Evolutionary conservation across 1,284 basidiomycete species (phyloP).

Genomic region (Boletus mariae): DNA sequence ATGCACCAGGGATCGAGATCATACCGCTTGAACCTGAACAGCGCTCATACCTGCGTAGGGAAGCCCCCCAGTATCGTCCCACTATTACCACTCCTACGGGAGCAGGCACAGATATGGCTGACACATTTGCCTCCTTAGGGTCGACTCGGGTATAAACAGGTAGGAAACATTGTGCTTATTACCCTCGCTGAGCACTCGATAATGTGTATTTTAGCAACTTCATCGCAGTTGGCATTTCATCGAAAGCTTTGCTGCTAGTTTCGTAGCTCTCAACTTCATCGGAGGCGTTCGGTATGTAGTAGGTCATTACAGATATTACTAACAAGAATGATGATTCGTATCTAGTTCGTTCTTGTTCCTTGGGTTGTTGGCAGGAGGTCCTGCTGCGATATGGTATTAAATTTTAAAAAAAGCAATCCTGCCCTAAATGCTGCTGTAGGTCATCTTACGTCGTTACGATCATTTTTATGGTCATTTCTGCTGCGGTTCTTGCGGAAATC

Average conservation of each 20-base stretch:
- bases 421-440: conserved; percentile 41
- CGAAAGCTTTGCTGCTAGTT: conserved; percentile 82
- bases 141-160: conserved; percentile 79
- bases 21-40: conserved; percentile 95
- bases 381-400: conserved; percentile 71
- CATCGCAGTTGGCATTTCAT: conserved; percentile 78
- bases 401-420: not conserved
- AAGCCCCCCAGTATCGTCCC: conserved; percentile 71
- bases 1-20: conserved; percentile 72
- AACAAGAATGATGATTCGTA: not conserved
- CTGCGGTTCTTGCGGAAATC: conserved; percentile 79
- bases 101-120: conserved; percentile 44
- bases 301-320: conserved; percentile 7
- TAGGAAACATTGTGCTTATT: conserved; percentile 30
- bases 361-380: conserved; percentile 78
- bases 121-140: conserved; percentile 48
- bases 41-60: conserved; percentile 94
- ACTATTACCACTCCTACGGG: conserved; percentile 40
- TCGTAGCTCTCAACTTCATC: conserved; percentile 82
- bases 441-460: conserved; percentile 77
- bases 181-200: conserved; percentile 4
- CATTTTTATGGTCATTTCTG: conserved; percentile 82
- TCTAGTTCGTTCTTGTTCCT: conserved; percentile 72
- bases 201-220: conserved; percentile 52
- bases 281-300: conserved; percentile 66